These are phyloP conservation scores for Rhododendron henanense DNA, from an alignment of 148 eudicot species.

Conservation along the genomic window DNA sequence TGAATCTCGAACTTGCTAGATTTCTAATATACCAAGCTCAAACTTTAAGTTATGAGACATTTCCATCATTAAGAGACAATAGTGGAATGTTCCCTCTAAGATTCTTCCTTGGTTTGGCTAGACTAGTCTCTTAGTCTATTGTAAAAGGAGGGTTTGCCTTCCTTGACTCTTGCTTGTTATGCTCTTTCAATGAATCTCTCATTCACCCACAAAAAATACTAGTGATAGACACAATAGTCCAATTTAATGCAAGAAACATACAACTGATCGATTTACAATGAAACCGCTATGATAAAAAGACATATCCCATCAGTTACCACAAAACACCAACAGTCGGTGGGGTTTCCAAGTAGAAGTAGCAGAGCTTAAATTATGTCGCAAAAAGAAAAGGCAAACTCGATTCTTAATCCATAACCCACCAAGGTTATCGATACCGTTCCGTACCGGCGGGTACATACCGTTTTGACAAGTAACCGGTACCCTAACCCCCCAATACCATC, in stretches of 20 bases:
- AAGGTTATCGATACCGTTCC: too few species aligned
- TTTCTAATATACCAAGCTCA: background rate
- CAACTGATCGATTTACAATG: background rate
- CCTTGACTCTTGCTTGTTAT: background rate
- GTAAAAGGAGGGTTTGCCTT: background rate
- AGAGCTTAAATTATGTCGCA: background rate
- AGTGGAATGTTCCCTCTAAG: background rate
- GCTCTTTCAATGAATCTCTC: background rate
- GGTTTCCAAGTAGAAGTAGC: background rate
- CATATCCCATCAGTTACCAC: background rate
- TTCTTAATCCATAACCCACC: background rate
- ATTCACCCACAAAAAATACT: background rate
- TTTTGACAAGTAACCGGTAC: too few species aligned
- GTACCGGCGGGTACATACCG: too few species aligned
- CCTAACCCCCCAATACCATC: too few species aligned
- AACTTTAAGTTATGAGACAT: too few species aligned
- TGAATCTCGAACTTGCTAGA: background rate
- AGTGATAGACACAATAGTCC: background rate
- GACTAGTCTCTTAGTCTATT: too few species aligned
- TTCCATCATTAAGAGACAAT: too few species aligned
- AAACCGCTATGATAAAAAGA: background rate
- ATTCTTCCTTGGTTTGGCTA: background rate
- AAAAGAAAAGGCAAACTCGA: background rate
- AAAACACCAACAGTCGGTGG: background rate
- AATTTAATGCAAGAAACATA: background rate